phyloP scores from a whole-genome alignment of 208 protist species.

The Wallacemonas sp. region DNA sequence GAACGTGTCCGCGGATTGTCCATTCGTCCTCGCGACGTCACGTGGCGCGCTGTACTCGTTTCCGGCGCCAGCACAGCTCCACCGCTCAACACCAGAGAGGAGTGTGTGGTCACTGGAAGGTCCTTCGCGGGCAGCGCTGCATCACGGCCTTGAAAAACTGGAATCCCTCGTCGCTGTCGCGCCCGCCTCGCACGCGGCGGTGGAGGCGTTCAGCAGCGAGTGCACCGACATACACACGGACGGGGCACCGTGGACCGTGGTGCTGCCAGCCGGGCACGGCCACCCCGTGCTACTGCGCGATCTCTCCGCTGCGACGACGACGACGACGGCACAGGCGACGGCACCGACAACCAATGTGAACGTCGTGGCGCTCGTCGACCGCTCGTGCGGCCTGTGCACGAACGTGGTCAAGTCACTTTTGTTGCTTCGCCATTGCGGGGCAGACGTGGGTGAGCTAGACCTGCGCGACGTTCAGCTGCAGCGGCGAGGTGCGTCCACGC shows the following conservation, averaged over 20 bases:
- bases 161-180: background rate
- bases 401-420: conserved; percentile 43
- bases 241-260: conserved; percentile 3
- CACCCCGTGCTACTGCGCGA: conserved; percentile 9
- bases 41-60: conserved; percentile 10
- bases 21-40: background rate
- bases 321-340: background rate
- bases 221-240: background rate
- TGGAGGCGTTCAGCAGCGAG: background rate
- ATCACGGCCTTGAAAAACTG: background rate
- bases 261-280: conserved; percentile 2
- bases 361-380: conserved; percentile 34
- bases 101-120: background rate
- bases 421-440: conserved; percentile 19
- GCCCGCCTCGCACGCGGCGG: background rate
- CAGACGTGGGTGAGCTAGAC: background rate
- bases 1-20: too few relatives aligned
- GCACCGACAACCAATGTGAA: background rate
- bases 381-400: conserved; percentile 34
- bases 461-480: background rate
- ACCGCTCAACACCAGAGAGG: too few relatives aligned
- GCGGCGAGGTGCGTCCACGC: background rate
- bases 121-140: background rate
- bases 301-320: background rate
- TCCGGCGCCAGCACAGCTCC: background rate